Base-by-base conservation (phyloP, 495 filamentous ascomycete genomes). In the Penicillium herquei region DNA sequence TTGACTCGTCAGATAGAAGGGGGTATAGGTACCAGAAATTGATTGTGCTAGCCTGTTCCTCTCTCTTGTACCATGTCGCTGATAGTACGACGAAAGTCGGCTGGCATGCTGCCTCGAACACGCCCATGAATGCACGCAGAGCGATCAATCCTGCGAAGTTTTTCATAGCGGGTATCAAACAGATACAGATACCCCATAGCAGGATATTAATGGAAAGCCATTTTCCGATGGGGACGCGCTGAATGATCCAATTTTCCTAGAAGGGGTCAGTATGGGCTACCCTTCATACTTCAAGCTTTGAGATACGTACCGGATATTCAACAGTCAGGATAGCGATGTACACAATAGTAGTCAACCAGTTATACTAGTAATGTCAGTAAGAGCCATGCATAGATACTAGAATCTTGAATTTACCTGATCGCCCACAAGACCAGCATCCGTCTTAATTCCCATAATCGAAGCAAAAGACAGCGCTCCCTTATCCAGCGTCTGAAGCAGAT, bases 401-500 rank as follows among this genome's bases (percentile, higher is more conserved):
- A 16, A 1, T 8, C 12, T 42, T 13, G 7, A 26, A 43, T 49
- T 30, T 35, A 74, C 71, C 62, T 83, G 57, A 30, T 85, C 79
- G 7, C 75, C 80, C 1, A 66, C 52, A 39, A 87, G 66, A 37
- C 71, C 60, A 0, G 79, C 77, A 62, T 89, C 83, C 16, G 75
- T 63, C 3, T 70, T 66, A 16, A 89, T 79, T 3, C 82, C 83
- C 85, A 88, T 87, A 41, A 87, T 86, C 33, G 84, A 84, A 4
- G 85, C 79, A 66, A 86, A 87, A 1, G 79, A 81, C 70, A 89
- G 58, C 1, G 84, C 86, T 6, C 85, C 85, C 68, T 88, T 88
- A 59, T 87, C 84, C 39, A 89, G 75, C 8, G 86, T 83, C 46
- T 89, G 87, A 4, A 88, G 66, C 57, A 89, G 86, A 65, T 89